Base-by-base conservation (phyloP, 225 moss, liverwort and hornwort species). In the Bryum argenteum region DNA sequence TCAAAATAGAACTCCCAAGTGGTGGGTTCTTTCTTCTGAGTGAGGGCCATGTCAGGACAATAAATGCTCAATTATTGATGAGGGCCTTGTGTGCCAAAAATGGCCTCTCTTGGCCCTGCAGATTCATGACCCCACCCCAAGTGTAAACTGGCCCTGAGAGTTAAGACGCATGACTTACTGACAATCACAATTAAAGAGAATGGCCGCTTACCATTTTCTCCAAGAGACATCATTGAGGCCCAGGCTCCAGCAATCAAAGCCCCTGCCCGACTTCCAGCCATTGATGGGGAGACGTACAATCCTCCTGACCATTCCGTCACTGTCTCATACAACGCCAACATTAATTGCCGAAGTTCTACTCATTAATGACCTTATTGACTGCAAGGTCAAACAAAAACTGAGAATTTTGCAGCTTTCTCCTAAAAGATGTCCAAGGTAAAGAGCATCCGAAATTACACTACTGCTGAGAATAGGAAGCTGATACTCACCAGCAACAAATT, bases 291-390 rank as follows among this genome's bases (percentile, higher is more conserved):
- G 58, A 99, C 90, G 67, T 99, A 99, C 79, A 99, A 83, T 52
- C 98, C 98, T 81, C 98, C 98, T 53, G 98, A 99, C 98, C 98
- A 99, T 55, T 99, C 98, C 45, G 98, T 94, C 14, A 99, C 98
- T 92, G 91, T 76, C 66, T 40, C 75, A 80, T 55, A 52, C 58
- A 33, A 33, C 33, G 38, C 61, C 54, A 57, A 53, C 8, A 57
- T 63, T 51, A 39, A 71, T 16, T 67, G 67, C 42, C 56, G 5
- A 23, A 17, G 19, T 51, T 63, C 40, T 64, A 33, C 20, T 43
- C 44, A 21, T 21, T 47, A 74, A 3, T n/a, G 12, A 57, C 60
- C 15, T 17, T 15, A 48, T 17, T 47, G 12, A 16, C 12, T 56
- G 20, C 58, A 58, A 39, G 24, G 26, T 59, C 1, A 41, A 42